These are phyloP conservation scores for Pezicula radicicola DNA, from an alignment of 2,329 filamentous ascomycete genomes.

Conservation along the genomic window DNA sequence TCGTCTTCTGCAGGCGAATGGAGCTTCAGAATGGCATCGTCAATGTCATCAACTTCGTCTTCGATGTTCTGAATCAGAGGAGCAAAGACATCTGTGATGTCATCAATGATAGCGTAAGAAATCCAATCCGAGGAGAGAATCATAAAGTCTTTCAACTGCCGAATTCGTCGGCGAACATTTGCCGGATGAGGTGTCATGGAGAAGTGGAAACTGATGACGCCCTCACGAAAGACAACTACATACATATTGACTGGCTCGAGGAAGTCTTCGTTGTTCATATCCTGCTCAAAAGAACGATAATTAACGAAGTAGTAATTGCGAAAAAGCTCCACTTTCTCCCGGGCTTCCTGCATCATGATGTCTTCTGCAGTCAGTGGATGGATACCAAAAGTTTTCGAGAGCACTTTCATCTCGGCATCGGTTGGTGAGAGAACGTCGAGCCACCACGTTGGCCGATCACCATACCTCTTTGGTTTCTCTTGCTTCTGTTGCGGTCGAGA, in stretches of 20 bases:
- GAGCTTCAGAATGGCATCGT: constrained; percentile 82
- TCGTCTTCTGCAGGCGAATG: constrained; percentile 57
- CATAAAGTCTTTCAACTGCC: constrained; percentile 90
- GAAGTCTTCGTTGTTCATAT: constrained; percentile 83
- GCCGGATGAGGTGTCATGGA: constrained; percentile 94
- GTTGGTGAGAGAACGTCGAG: constrained; percentile 89
- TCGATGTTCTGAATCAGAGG: constrained; percentile 92
- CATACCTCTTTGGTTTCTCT: constrained; percentile 54
- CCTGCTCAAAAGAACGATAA: constrained; percentile 96
- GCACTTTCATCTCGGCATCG: constrained; percentile 90
- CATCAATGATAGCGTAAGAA: constrained; percentile 95
- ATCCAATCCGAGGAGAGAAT: constrained; percentile 96
- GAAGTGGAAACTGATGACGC: constrained; percentile 95
- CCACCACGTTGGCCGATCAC: constrained; percentile 93
- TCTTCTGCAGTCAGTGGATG: constrained; percentile 95
- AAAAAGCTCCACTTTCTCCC: constrained; percentile 97
- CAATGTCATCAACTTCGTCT: constrained; percentile 94
- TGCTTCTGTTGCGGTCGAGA: constrained; percentile 26
- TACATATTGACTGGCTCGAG: constrained; percentile 97
- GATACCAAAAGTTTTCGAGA: constrained; percentile 91
- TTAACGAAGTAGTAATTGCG: constrained; percentile 98
- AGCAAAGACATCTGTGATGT: constrained; percentile 95
- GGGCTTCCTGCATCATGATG: constrained; percentile 94
- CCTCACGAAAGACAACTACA: constrained; percentile 92
- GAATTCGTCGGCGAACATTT: constrained; percentile 89